Evolutionary conservation across 2,329 filamentous ascomycete genomes (phyloP).

Genomic region (Aspergillus latus): DNA sequence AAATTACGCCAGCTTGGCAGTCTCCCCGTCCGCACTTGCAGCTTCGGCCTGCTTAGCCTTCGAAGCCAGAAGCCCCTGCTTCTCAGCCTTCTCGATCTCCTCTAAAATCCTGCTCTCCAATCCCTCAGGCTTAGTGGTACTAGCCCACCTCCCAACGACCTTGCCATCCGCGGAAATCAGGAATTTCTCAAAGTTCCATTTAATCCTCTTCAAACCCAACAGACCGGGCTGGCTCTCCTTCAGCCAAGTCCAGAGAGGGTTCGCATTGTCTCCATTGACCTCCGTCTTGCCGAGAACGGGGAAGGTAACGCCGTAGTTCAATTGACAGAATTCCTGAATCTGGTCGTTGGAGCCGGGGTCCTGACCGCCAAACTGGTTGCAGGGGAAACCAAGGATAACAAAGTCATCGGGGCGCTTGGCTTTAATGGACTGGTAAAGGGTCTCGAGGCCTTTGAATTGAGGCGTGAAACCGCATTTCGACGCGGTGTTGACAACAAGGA

Average conservation of each 20-base stretch:
- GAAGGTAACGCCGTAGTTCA: slow-evolving; percentile 94
- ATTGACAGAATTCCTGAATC: slow-evolving; percentile 80
- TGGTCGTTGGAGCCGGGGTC: slow-evolving; percentile 82
- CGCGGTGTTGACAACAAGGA: slow-evolving; percentile 95
- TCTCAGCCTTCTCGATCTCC: slow-evolving; percentile 63
- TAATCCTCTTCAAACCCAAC: slow-evolving; percentile 83
- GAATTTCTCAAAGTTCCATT: slow-evolving; percentile 99
- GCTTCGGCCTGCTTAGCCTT: neutral
- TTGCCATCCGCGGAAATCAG: slow-evolving; percentile 80
- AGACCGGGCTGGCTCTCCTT: slow-evolving; percentile 73
- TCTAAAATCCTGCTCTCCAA: slow-evolving; percentile 74
- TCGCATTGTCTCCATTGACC: slow-evolving; percentile 82
- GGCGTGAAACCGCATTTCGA: slow-evolving; percentile 99
- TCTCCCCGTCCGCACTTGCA: slow-evolving; percentile 19
- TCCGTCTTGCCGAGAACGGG: slow-evolving; percentile 89
- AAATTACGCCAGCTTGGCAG: slow-evolving; percentile 26
- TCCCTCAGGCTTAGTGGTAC: slow-evolving; percentile 78
- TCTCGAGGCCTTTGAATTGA: slow-evolving; percentile 88
- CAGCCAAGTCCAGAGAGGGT: slow-evolving; percentile 76
- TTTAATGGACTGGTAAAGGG: slow-evolving; percentile 77
- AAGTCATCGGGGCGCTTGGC: slow-evolving; percentile 73
- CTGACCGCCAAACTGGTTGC: slow-evolving; percentile 94
- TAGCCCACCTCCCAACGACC: slow-evolving; percentile 84
- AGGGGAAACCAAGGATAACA: slow-evolving; percentile 89
- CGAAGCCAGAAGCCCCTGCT: slow-evolving; percentile 34